Conservation (phyloP, 2,329 filamentous ascomycete species). For the Cytospora paraplurivora region DNA sequence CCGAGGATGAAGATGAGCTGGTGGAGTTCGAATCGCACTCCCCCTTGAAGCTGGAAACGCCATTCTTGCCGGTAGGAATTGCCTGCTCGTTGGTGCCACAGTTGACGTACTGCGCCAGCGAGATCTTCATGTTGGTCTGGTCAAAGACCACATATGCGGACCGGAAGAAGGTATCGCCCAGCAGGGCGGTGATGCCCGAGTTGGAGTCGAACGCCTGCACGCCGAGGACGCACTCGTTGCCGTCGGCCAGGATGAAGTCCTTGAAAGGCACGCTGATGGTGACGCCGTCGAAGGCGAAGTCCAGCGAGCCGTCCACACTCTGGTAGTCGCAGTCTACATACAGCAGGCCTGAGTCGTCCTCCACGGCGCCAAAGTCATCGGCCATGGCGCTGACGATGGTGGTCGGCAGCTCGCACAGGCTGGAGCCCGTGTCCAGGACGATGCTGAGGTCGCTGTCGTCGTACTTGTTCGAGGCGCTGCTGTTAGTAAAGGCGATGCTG, state of each 20-base stretch:
- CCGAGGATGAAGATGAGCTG: background rate
- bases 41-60: slow-evolving; percentile 30
- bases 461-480: slow-evolving; percentile 33
- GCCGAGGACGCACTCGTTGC: slow-evolving; percentile 30
- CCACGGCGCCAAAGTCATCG: slow-evolving; percentile 48
- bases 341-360: slow-evolving; percentile 44
- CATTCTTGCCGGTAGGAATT: slow-evolving; percentile 30
- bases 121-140: slow-evolving; percentile 37
- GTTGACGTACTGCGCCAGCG: slow-evolving; percentile 38
- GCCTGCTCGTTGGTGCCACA: slow-evolving; percentile 37
- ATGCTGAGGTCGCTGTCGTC: slow-evolving; percentile 44
- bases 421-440: slow-evolving; percentile 68
- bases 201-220: slow-evolving; percentile 31
- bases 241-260: slow-evolving; percentile 40
- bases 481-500: slow-evolving; percentile 40
- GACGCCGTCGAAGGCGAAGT: slow-evolving; percentile 43
- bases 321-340: slow-evolving; percentile 45
- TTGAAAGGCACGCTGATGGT: slow-evolving; percentile 43
- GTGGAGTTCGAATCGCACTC: slow-evolving; percentile 28
- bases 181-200: slow-evolving; percentile 31
- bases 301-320: slow-evolving; percentile 38
- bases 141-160: slow-evolving; percentile 39
- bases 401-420: slow-evolving; percentile 66
- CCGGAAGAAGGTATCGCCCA: slow-evolving; percentile 39
- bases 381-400: slow-evolving; percentile 51